Base-by-base conservation (phyloP, 441 rosid genomes). In the Gossypium aridum region DNA sequence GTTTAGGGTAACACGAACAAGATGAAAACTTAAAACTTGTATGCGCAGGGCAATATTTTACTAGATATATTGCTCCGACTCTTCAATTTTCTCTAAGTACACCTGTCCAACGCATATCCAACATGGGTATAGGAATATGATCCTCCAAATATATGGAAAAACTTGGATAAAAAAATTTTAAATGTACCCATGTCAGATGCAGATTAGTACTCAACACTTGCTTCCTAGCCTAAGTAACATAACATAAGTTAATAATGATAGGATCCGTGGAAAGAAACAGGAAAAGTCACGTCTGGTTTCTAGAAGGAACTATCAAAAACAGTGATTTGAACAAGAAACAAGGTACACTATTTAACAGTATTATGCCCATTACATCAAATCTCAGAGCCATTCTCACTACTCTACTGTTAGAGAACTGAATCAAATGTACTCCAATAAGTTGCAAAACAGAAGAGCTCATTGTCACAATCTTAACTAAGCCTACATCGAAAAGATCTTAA, bases 301-400 rank as follows among this genome's bases (percentile, higher is more conserved):
- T 67, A n/a, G 8, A 28, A 51, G 61, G 61, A 26, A 4, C n/a
- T 9, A 16, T 53, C 16, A 69, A 51, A 25, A 59, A 37, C 45
- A 68, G 60, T n/a, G 10, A 51, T 51, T 70, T 16, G 19, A 70
- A 70, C 49, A 9, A 51, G 72, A 23, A 69, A 69, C 45, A 26
- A 26, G 61, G 61, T 39, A 69, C 2, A 16, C 8, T 68, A 66
- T 6, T 12, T 45, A 45, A 23, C 34, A 3, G 14, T 51, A 17
- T 16, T 26, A 70, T 17, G 37, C 4, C 55, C 55, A 65, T 10
- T 64, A 20, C 7, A 43, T 43, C 9, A 64, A 34, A 22, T 45
- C 73, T 61, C 65, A 61, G 65, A 31, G 16, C 62, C 73, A 53
- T 70, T 53, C 31, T 54, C 49, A 4, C 10, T 69, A 16, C 60